These are phyloP conservation scores for Blepharisma stoltei DNA, from an alignment of 73 alveolate genomes.

Conservation along the genomic window DNA sequence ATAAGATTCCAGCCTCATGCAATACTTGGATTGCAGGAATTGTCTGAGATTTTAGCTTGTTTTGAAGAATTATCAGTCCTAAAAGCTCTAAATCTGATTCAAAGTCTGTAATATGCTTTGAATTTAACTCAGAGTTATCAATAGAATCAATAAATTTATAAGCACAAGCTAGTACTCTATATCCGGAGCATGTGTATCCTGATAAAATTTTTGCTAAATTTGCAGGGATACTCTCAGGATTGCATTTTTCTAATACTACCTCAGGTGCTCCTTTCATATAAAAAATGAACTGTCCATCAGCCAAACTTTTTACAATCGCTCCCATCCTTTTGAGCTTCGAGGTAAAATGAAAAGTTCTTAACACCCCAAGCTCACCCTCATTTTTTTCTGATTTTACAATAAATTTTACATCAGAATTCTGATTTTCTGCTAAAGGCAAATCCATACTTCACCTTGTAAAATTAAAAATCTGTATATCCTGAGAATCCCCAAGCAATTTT, in stretches of 20 bases:
- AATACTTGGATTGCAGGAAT: slow-evolving; percentile 61
- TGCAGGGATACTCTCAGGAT: slow-evolving; percentile 36
- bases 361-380: slow-evolving; percentile 24
- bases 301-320: slow-evolving; percentile 37
- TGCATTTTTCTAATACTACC: slow-evolving; percentile 67
- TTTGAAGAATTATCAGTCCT: slow-evolving; percentile 75
- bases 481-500: slow-evolving; percentile 6
- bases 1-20: slow-evolving; percentile 65
- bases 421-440: background rate
- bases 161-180: slow-evolving; percentile 60
- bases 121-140: slow-evolving; percentile 36
- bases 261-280: slow-evolving; percentile 87
- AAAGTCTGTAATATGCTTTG: slow-evolving; percentile 52
- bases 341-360: slow-evolving; percentile 57
- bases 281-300: slow-evolving; percentile 9
- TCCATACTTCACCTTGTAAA: background rate
- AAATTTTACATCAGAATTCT: background rate
- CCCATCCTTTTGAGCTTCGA: slow-evolving; percentile 68
- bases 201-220: background rate
- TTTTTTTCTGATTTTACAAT: background rate
- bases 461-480: background rate
- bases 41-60: slow-evolving; percentile 84
- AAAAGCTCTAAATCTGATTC: slow-evolving; percentile 69
- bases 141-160: slow-evolving; percentile 38
- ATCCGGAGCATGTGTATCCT: background rate